phyloP scores from a whole-genome alignment of 148 eudicot genomes.

The Cornus florida region DNA sequence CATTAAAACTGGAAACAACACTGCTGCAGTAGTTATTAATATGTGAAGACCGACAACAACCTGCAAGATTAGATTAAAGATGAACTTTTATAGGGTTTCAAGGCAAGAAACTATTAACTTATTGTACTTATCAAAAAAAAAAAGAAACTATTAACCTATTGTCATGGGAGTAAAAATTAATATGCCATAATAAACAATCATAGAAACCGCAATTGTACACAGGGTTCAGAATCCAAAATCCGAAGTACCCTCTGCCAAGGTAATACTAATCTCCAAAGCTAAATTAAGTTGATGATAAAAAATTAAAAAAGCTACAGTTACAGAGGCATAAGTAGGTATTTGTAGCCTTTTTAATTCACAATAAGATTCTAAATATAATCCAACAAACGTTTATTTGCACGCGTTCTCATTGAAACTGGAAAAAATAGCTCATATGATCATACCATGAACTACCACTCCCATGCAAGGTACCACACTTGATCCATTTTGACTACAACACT shows the following conservation, averaged over 20 bases:
- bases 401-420: too few relatives aligned
- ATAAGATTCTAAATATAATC: not conserved
- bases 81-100: not conserved
- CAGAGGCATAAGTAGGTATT: too few relatives aligned
- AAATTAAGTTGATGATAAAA: not conserved
- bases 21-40: constrained; percentile 50
- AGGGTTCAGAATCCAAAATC: not conserved
- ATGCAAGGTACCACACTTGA: too few relatives aligned
- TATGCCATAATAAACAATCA: not conserved
- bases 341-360: too few relatives aligned
- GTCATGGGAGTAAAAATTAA: not conserved
- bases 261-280: not conserved
- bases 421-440: too few relatives aligned
- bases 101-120: not conserved
- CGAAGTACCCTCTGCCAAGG: not conserved
- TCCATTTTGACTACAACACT: too few relatives aligned
- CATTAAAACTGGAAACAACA: constrained; percentile 81
- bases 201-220: not conserved
- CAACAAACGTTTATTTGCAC: too few relatives aligned
- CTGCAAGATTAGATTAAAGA: constrained; percentile 37
- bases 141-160: not conserved
- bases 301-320: not conserved
- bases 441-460: too few relatives aligned
- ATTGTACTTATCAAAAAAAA: too few relatives aligned
- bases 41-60: constrained; percentile 69